These are phyloP conservation scores for Curvularia eragrostidis DNA, from an alignment of 2,329 filamentous ascomycete species.

Conservation along the genomic window DNA sequence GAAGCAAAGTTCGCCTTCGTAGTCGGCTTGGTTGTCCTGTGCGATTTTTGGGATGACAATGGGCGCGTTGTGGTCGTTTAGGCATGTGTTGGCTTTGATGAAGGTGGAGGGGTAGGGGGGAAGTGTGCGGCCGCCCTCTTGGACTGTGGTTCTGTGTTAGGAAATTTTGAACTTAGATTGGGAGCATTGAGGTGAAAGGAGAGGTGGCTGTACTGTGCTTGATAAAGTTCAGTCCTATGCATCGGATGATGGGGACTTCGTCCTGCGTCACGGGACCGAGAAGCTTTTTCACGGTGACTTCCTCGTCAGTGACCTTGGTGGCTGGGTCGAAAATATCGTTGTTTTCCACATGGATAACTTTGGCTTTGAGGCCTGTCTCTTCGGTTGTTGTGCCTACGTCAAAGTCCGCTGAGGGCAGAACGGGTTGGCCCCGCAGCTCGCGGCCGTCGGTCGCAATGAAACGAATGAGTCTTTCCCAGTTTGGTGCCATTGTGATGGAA, in stretches of 20 bases:
- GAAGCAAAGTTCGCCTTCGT: constrained; percentile 50
- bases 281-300: constrained; percentile 61
- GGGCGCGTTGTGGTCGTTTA: constrained; percentile 50
- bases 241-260: constrained; percentile 64
- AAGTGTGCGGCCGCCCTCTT: constrained; percentile 59
- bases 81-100: constrained; percentile 56
- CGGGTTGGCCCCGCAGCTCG: constrained; percentile 60
- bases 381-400: constrained; percentile 59
- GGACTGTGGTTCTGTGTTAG: constrained; percentile 47
- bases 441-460: constrained; percentile 61
- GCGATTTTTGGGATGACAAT: constrained; percentile 59
- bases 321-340: constrained; percentile 58
- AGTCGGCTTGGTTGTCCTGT: constrained; percentile 58
- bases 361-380: constrained; percentile 59
- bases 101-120: constrained; percentile 61
- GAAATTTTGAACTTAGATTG: neutral
- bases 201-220: constrained; percentile 57
- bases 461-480: constrained; percentile 63
- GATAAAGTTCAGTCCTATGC: constrained; percentile 66
- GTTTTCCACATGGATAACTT: constrained; percentile 56
- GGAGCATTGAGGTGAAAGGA: neutral
- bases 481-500: constrained; percentile 27
- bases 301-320: constrained; percentile 61
- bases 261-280: constrained; percentile 59
- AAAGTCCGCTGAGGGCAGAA: constrained; percentile 54